phyloP scores from a whole-genome alignment of 2,329 filamentous ascomycete species.

The Raffaelea deltoideospora region DNA sequence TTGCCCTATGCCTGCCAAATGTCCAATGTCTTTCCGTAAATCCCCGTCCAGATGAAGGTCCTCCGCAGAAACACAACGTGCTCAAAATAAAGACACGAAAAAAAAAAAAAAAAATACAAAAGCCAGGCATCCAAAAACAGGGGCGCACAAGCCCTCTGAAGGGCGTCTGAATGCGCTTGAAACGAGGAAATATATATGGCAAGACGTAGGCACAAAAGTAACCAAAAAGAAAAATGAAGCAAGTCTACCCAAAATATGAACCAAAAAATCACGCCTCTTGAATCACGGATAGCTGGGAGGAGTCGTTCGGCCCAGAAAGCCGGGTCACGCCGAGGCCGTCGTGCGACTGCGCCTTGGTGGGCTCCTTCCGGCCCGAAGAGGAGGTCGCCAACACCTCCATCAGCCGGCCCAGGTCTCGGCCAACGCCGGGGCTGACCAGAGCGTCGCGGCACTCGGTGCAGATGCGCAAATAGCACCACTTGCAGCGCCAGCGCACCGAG shows the following conservation, averaged over 20 bases:
- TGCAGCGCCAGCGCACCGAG: constrained; percentile 30
- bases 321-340: neutral
- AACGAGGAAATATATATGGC: neutral
- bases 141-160: too few species aligned
- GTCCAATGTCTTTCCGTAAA: too few species aligned
- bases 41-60: too few species aligned
- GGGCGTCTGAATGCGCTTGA: too few species aligned
- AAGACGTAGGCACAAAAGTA: neutral
- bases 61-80: too few species aligned
- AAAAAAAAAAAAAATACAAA: neutral
- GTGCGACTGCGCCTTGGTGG: neutral
- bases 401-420: constrained; percentile 27
- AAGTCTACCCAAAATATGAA: neutral
- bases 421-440: constrained; percentile 24
- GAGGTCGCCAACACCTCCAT: constrained; percentile 19
- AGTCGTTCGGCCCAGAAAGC: neutral
- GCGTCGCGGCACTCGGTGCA: constrained; percentile 31
- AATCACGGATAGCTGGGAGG: neutral
- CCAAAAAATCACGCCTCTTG: neutral
- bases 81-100: neutral
- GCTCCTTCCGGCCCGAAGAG: too few species aligned
- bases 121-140: neutral
- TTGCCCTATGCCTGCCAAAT: too few species aligned
- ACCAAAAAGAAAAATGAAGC: neutral
- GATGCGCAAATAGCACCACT: constrained; percentile 35